These are phyloP conservation scores for Epichloe glyceriae DNA, from an alignment of 2,329 filamentous ascomycete genomes.

Conservation along the genomic window DNA sequence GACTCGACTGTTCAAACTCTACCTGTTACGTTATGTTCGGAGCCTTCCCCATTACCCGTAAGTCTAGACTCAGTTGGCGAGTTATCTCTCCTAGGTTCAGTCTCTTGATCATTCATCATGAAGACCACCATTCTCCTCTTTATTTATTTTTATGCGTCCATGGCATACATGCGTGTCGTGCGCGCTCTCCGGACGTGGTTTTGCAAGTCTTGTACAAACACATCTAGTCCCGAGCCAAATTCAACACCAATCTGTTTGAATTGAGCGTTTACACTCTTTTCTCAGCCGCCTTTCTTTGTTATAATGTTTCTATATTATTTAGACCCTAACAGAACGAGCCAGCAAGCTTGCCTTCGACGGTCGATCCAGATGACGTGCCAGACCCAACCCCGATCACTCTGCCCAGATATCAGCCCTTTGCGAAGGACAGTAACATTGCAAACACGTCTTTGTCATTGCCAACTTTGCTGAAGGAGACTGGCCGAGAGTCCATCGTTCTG, in stretches of 20 bases:
- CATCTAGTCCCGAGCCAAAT: neutral
- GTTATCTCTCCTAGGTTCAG: neutral
- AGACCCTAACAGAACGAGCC: slow-evolving; percentile 7
- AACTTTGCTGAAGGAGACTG: slow-evolving; percentile 36
- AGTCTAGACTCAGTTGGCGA: slow-evolving; percentile 12
- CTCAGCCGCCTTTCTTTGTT: neutral
- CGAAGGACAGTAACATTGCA: slow-evolving; percentile 18
- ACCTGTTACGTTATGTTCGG: slow-evolving; percentile 27
- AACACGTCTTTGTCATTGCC: slow-evolving; percentile 28
- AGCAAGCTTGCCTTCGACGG: slow-evolving; percentile 19
- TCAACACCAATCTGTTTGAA: neutral
- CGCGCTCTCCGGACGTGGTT: neutral
- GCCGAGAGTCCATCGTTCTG: slow-evolving; percentile 29
- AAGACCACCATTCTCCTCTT: neutral
- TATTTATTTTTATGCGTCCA: neutral
- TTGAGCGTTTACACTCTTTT: neutral
- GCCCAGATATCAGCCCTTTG: slow-evolving; percentile 30
- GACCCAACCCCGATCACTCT: slow-evolving; percentile 41
- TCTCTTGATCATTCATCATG: neutral
- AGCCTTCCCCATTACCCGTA: slow-evolving; percentile 26
- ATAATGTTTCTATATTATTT: neutral
- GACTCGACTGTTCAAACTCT: neutral
- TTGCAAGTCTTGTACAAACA: neutral
- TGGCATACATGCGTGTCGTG: neutral
- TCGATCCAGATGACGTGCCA: slow-evolving; percentile 39